Percentiles rank a stretch among this genome's conserved stretches.
Evolutionary conservation across 768 basidiomycete species (phyloP).

Genomic region (Pulveroboletus sp.): DNA sequence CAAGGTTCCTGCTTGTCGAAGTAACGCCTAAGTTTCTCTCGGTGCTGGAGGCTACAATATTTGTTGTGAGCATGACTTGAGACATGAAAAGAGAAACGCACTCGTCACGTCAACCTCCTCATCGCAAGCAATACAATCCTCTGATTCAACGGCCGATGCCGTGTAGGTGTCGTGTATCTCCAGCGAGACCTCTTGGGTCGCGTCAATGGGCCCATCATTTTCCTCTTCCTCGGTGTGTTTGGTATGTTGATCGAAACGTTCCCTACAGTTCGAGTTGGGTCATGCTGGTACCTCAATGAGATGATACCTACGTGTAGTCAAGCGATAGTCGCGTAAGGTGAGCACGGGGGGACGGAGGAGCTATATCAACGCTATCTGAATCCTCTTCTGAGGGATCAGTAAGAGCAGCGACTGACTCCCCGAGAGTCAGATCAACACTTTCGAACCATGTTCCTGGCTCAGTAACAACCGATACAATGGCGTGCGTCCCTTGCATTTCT

Average conservation of each 20-base stretch:
- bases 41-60: not conserved
- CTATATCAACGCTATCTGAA: too few species aligned
- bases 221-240: not conserved
- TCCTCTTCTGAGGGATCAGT: not conserved
- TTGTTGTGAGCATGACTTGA: not conserved
- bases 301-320: not conserved
- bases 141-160: not conserved
- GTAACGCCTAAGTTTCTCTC: not conserved
- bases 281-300: too few species aligned
- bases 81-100: not conserved
- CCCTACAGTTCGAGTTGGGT: not conserved
- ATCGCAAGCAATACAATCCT: not conserved
- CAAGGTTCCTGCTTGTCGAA: not conserved
- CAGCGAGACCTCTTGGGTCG: not conserved
- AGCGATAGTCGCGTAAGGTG: not conserved
- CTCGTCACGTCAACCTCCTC: not conserved
- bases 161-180: not conserved
- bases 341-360: not conserved
- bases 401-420: not conserved
- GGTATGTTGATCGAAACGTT: not conserved
- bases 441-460: not conserved
- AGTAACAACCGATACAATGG: not conserved
- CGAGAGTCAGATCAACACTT: not conserved
- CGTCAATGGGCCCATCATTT: not conserved
- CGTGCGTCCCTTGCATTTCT: not conserved